Conservation (phyloP, 2,329 filamentous ascomycete species). For the Penicillium sumatraense region DNA sequence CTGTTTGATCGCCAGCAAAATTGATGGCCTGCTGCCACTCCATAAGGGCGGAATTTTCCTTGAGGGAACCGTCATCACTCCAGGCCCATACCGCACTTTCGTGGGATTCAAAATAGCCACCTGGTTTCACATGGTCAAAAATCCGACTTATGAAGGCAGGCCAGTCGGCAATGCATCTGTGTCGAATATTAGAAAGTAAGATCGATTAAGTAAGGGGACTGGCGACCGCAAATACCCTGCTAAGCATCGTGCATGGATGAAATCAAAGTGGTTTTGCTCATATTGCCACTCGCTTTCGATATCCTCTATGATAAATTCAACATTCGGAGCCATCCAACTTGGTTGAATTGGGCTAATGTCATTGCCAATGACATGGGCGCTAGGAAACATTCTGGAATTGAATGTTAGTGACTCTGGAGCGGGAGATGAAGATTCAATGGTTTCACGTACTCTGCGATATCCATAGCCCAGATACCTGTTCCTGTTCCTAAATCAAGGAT, state of each 20-base stretch:
- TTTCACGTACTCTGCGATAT: slow-evolving; percentile 41
- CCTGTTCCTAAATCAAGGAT: slow-evolving; percentile 47
- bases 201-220: not conserved
- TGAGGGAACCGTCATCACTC: slow-evolving; percentile 24
- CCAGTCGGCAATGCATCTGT: slow-evolving; percentile 23
- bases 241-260: slow-evolving; percentile 35
- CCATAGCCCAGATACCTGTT: slow-evolving; percentile 49
- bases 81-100: slow-evolving; percentile 30
- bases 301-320: slow-evolving; percentile 37
- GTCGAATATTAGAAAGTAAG: slow-evolving; percentile 1
- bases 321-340: slow-evolving; percentile 6
- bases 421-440: not conserved
- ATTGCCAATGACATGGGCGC: slow-evolving; percentile 40
- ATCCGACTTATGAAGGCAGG: slow-evolving; percentile 15
- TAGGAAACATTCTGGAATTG: slow-evolving; percentile 40
- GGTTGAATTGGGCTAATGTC: slow-evolving; percentile 46
- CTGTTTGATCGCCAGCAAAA: slow-evolving; percentile 23
- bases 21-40: slow-evolving; percentile 29
- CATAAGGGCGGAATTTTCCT: slow-evolving; percentile 20
- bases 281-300: slow-evolving; percentile 35
- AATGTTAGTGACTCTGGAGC: too few species aligned
- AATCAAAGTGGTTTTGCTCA: slow-evolving; percentile 31
- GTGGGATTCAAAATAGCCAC: slow-evolving; percentile 35
- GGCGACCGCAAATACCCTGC: slow-evolving; percentile 28
- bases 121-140: slow-evolving; percentile 30